Conservation (phyloP, 2,329 filamentous ascomycete species). For the Amesomyces nigricolor region DNA sequence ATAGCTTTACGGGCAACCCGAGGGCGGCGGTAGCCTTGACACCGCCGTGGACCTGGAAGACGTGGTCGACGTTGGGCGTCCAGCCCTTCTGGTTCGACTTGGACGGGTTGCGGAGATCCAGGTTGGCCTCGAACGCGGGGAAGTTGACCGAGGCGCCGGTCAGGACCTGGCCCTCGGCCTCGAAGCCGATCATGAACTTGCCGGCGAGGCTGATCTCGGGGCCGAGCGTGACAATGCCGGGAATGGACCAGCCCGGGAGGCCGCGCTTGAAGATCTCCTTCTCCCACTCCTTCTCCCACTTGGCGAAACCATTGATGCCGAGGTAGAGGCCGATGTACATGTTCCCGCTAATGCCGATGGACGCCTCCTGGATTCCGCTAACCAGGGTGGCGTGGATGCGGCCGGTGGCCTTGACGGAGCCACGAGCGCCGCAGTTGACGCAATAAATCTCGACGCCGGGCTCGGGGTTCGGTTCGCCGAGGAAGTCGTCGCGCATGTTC, state of each 20-base stretch:
- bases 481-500: constrained; percentile 1
- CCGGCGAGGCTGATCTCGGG: background rate
- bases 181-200: background rate
- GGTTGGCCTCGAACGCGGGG: background rate
- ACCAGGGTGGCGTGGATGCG: background rate
- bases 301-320: constrained; percentile 10
- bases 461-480: constrained; percentile 4
- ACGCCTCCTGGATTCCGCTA: constrained; percentile 6
- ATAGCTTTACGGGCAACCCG: constrained; percentile 7
- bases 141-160: constrained; percentile 8
- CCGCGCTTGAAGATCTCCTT: constrained; percentile 6
- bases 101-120: background rate
- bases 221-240: constrained; percentile 4
- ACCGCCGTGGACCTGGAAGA: constrained; percentile 4
- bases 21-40: constrained; percentile 7
- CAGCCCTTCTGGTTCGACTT: background rate
- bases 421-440: constrained; percentile 7
- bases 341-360: constrained; percentile 2
- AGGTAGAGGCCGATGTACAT: constrained; percentile 6
- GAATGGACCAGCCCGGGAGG: constrained; percentile 6
- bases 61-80: constrained; percentile 1
- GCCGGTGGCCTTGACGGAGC: constrained; percentile 6
- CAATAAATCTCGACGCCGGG: constrained; percentile 9
- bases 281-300: constrained; percentile 8
- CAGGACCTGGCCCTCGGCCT: constrained; percentile 9